Base-by-base conservation (phyloP, 257 asterid genomes). In the Petunia secreta region DNA sequence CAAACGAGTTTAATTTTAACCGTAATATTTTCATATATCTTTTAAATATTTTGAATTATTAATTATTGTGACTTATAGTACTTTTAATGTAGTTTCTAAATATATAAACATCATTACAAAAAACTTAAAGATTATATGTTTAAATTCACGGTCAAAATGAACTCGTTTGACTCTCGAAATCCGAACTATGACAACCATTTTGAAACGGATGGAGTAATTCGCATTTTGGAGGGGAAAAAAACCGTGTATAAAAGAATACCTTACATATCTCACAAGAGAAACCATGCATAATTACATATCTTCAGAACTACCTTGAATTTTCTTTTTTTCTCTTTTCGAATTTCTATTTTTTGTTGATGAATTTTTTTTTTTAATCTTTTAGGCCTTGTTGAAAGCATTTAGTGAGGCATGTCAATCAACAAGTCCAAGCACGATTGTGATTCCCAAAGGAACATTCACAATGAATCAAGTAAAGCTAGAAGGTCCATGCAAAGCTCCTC, bases 401-500 rank as follows among this genome's bases (percentile, higher is more conserved):
- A 81, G 63, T 60, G 85, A 81, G 11, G 89, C 89, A 6, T 83
- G 88, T 65, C 60, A 63, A 38, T 78, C 86, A 8, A 25, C 48
- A 59, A 73, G 43, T 2, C 77, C 78, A 74, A 77, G 86, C 40
- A 73, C 46, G 4, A 75, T 83, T 40, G 75, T 85, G 83, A 85
- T 83, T 53, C 89, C 84, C 2, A 67, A 66, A 44, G 89, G 85
- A 25, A 66, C 65, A 5, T 86, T 69, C 37, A 10, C 75, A 63
- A 79, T 83, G 16, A 85, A 81, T 1, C 82, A 81, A 63, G 78
- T 79, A 6, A 68, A 36, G 38, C 40, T 86, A 50, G 81, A 68
- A 63, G 89, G 89, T 13, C 89, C 89, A 13, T 86, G 89, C 65
- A 79, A 81, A 41, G 84, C 68, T 15, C 82, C 85, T 0, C 46